These are phyloP conservation scores for Karstenula rhodostoma DNA, from an alignment of 2,329 filamentous ascomycete species.

Conservation along the genomic window DNA sequence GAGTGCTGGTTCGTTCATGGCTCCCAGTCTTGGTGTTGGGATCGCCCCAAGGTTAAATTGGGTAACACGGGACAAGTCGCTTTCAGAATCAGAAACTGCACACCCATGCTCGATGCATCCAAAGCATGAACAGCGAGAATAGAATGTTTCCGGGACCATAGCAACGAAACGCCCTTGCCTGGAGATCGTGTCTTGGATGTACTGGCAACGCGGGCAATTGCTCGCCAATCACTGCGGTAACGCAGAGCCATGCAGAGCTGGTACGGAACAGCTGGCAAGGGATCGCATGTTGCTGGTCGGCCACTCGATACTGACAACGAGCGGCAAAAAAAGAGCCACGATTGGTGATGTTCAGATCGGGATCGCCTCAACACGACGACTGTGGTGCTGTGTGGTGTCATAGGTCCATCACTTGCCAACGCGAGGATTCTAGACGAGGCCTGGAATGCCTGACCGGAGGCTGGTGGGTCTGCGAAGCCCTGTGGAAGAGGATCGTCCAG, in stretches of 20 bases:
- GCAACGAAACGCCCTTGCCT: slow-evolving; percentile 30
- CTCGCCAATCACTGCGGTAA: slow-evolving; percentile 22
- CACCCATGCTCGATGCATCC: slow-evolving; percentile 16
- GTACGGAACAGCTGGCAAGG: slow-evolving; percentile 15
- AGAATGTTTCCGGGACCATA: slow-evolving; percentile 31
- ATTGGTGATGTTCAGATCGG: slow-evolving; percentile 8
- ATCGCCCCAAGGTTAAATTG: slow-evolving; percentile 25
- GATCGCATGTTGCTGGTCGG: slow-evolving; percentile 18
- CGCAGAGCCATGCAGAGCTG: slow-evolving; percentile 17
- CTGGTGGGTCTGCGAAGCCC: slow-evolving; percentile 21
- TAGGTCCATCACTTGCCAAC: slow-evolving; percentile 24
- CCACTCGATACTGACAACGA: slow-evolving; percentile 20
- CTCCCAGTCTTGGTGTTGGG: slow-evolving; percentile 10
- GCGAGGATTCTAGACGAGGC: slow-evolving; percentile 21
- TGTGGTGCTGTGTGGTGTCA: slow-evolving; percentile 30
- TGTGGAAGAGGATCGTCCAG: slow-evolving; percentile 17
- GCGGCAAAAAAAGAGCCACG: slow-evolving; percentile 20
- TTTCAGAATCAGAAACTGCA: not conserved
- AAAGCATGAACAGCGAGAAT: slow-evolving; percentile 28
- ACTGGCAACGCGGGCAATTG: slow-evolving; percentile 26
- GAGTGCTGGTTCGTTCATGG: slow-evolving; percentile 13
- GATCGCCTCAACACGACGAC: slow-evolving; percentile 25
- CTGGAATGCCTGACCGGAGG: slow-evolving; percentile 32
- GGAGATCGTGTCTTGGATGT: slow-evolving; percentile 22
- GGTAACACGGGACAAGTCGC: slow-evolving; percentile 9